A percentile compares a stretch with the other conserved stretches of the same genome.
Evolutionary conservation across 129 eudicot species (phyloP).

Genomic region (Lactuca saligna): DNA sequence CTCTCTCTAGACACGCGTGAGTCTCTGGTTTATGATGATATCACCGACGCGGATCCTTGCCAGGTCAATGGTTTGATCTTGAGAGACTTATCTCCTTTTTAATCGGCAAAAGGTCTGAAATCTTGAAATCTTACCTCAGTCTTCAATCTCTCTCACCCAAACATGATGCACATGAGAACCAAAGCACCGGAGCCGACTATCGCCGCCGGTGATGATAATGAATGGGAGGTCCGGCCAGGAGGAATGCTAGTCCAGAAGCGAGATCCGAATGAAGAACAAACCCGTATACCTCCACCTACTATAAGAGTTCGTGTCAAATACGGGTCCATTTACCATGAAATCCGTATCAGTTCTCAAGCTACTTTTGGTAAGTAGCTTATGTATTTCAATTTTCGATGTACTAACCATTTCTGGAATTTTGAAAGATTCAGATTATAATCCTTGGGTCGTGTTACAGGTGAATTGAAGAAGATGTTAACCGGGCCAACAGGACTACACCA

Average conservation of each 20-base stretch:
- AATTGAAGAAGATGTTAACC: constrained; percentile 81
- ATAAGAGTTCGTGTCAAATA: constrained; percentile 85
- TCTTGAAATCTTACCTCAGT: not conserved
- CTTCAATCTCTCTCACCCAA: not conserved
- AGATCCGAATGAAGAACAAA: constrained; percentile 50
- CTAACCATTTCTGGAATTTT: not conserved
- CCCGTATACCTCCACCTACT: constrained; percentile 65
- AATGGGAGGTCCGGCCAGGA: constrained; percentile 90
- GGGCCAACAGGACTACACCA: constrained; percentile 95
- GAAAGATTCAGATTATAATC: not conserved
- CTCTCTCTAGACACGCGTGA: constrained; percentile 33
- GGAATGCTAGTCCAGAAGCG: constrained; percentile 94
- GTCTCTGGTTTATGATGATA: not conserved
- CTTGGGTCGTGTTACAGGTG: constrained; percentile 43
- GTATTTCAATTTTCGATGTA: not conserved
- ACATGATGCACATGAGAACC: constrained; percentile 80
- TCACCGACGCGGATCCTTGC: constrained; percentile 16
- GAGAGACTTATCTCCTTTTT: not conserved
- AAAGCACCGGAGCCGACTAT: constrained; percentile 33
- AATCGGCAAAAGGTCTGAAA: not conserved
- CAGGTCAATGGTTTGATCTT: constrained; percentile 14
- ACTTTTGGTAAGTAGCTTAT: constrained; percentile 58
- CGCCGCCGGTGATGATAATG: constrained; percentile 40
- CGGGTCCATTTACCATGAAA: constrained; percentile 70
- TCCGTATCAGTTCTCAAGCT: constrained; percentile 74